A percentile compares a stretch with the other conserved stretches of the same genome.
Conservation (phyloP, 768 basidiomycete species). For the Cantharellus cinnabarinus region DNA sequence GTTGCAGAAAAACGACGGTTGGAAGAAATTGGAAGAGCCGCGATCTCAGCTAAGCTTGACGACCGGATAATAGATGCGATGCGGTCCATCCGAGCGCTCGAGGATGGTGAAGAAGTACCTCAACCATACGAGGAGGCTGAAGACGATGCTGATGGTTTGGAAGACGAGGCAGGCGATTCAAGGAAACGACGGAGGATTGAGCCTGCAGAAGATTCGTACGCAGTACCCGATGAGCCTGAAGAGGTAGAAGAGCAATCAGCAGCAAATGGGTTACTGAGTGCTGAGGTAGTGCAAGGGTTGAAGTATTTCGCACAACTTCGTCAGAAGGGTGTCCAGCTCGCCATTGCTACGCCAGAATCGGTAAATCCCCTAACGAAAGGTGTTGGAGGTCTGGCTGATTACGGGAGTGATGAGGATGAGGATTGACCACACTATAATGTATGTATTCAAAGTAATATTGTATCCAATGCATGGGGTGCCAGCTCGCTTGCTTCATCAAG, state of each 20-base stretch:
- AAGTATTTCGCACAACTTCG: conserved; percentile 82
- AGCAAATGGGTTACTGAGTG: conserved; percentile 44
- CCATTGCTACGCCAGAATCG: conserved; percentile 2
- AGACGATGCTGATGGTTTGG: conserved; percentile 11
- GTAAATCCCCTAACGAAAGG: conserved; percentile 17
- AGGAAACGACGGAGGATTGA: conserved; percentile 12
- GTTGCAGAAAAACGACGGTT: conserved; percentile 66
- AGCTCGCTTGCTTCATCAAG: too few relatives aligned
- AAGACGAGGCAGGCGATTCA: conserved; percentile 18
- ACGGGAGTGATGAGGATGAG: conserved; percentile 57
- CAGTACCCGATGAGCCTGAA: conserved; percentile 18
- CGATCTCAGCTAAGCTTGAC: conserved; percentile 66
- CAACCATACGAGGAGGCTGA: conserved; percentile 1
- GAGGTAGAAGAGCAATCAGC: conserved; percentile 13
- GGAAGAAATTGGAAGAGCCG: conserved; percentile 68
- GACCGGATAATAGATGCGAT: conserved; percentile 78
- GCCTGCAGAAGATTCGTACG: conserved; percentile 16
- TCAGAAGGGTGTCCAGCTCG: conserved; percentile 14
- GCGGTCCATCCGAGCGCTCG: conserved; percentile 65
- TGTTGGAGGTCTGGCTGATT: conserved; percentile 47
- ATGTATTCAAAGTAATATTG: too few relatives aligned
- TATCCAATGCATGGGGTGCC: too few relatives aligned
- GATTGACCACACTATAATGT: not conserved
- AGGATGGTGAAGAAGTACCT: conserved; percentile 40
- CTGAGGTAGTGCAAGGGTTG: conserved; percentile 74